Base-by-base conservation (phyloP, 2,329 filamentous ascomycete genomes). In the Lachnum nothofagi region DNA sequence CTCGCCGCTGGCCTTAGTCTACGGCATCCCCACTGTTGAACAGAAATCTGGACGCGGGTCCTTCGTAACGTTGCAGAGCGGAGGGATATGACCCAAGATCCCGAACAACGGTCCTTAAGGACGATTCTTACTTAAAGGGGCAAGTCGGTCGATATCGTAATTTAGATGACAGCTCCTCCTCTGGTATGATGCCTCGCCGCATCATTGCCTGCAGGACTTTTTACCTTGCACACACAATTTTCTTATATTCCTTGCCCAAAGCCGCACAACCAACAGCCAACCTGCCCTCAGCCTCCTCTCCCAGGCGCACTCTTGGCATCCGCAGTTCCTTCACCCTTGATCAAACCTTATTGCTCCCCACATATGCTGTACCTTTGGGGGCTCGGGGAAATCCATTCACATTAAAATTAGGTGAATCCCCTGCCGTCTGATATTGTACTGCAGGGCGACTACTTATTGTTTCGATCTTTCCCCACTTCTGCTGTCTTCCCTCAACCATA, bases 81-180 rank as follows among this genome's bases (percentile, higher is more conserved):
- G 14, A 17, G 39, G 24, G 20, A 25, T 20, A 27, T 42, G 14
- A 42, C 8, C 23, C 7, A 19, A 12, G 37, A 37, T 37, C 19
- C 17, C 37, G 14, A 9, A 14, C 10, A 20, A 22, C 7, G 16
- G 7, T 10, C 4, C 17, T 20, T 20, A 17, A 22, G 38, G 46
- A 17, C 40, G 46, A 49, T 49, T 44, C 20, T 49, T 44, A 33
- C 46, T 42, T 16, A 2, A 48, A 42, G 8, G 22, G 34, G 37
- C 17, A 39, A 24, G 37, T 39, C 37, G 37, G 23, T n/a, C n/a
- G n/a, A n/a, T n/a, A n/a, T n/a, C n/a, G n/a, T n/a, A n/a, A n/a
- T n/a, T n/a, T n/a, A n/a, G n/a, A n/a, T n/a, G n/a, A n/a, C n/a
- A n/a, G n/a, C n/a, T n/a, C n/a, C n/a, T n/a, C n/a, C n/a, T n/a